phyloP scores from a whole-genome alignment of 2,329 filamentous ascomycete species.

The Ascomycota sp. region DNA sequence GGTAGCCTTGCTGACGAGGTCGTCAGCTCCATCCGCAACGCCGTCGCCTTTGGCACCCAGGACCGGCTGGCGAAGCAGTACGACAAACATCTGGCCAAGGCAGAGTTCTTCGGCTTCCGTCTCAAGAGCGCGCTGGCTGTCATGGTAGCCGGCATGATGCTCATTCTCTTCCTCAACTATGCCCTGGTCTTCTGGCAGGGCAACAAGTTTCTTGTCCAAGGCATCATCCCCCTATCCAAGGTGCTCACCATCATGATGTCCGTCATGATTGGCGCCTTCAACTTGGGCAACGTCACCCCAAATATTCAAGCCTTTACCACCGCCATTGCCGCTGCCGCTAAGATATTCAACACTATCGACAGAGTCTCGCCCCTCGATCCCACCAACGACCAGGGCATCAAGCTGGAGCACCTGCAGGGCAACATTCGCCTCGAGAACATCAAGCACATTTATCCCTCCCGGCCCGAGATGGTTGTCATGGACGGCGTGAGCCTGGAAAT shows the following conservation, averaged over 20 bases:
- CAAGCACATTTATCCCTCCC: conserved; percentile 86
- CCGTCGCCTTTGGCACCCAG: conserved; percentile 82
- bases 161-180: conserved; percentile 70
- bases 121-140: conserved; percentile 51
- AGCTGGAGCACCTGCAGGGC: conserved; percentile 52
- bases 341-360: conserved; percentile 91
- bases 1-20: conserved; percentile 88
- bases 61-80: conserved; percentile 80
- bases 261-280: conserved; percentile 84
- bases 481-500: conserved; percentile 37
- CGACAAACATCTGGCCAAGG: conserved; percentile 49
- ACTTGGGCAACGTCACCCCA: conserved; percentile 69
- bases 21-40: conserved; percentile 79
- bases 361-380: conserved; percentile 70
- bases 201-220: conserved; percentile 48
- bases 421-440: conserved; percentile 63
- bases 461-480: conserved; percentile 65
- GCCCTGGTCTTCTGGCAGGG: conserved; percentile 80
- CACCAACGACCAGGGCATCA: conserved; percentile 46
- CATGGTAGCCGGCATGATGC: conserved; percentile 74
- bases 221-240: conserved; percentile 43
- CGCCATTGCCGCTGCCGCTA: conserved; percentile 62
- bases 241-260: conserved; percentile 76
- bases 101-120: conserved; percentile 57
- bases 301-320: conserved; percentile 75